These are phyloP conservation scores for Ogataea kodamae DNA, from an alignment of 805 yeast genomes.

Conservation along the genomic window DNA sequence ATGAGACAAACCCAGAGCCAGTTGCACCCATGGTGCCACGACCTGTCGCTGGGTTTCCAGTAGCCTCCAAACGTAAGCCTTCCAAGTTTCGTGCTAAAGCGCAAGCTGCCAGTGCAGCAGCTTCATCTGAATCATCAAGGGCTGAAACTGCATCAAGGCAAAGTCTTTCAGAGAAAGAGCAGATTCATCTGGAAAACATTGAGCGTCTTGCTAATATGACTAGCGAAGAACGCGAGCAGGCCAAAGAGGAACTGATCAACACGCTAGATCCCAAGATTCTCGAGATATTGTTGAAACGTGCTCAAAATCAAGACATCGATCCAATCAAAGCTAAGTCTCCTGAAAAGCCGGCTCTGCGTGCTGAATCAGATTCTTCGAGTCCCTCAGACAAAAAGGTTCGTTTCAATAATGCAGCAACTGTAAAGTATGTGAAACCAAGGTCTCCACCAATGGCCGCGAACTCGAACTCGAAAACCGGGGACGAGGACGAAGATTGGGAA, in stretches of 20 bases:
- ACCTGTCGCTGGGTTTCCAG: slow-evolving; percentile 35
- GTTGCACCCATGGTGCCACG: slow-evolving; percentile 3
- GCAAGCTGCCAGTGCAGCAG: too few species aligned
- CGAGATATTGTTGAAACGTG: slow-evolving; percentile 53
- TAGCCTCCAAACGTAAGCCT: slow-evolving; percentile 34
- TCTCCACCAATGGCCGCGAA: slow-evolving; percentile 7
- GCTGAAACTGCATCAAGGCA: slow-evolving; percentile 12
- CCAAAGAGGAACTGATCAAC: slow-evolving; percentile 63
- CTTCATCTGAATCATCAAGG: slow-evolving; percentile 37
- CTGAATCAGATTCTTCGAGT: slow-evolving; percentile 15
- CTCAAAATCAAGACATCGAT: slow-evolving; percentile 35
- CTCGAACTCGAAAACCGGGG: background rate
- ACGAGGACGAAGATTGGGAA: slow-evolving; percentile 41
- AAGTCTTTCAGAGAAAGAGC: slow-evolving; percentile 58
- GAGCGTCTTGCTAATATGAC: slow-evolving; percentile 59
- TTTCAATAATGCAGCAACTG: slow-evolving; percentile 32
- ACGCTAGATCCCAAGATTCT: slow-evolving; percentile 67
- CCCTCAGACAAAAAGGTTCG: slow-evolving; percentile 29
- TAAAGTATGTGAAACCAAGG: slow-evolving; percentile 24
- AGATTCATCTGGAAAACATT: slow-evolving; percentile 74
- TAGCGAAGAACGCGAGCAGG: slow-evolving; percentile 58
- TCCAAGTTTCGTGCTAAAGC: too few species aligned
- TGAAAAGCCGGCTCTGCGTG: slow-evolving; percentile 22
- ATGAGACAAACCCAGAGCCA: slow-evolving; percentile 31
- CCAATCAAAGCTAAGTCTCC: slow-evolving; percentile 14